Percentiles rank a stretch among this genome's conserved stretches.
phyloP scores from a whole-genome alignment of 805 yeast genomes.

The Zygoascus bituminiphila region DNA sequence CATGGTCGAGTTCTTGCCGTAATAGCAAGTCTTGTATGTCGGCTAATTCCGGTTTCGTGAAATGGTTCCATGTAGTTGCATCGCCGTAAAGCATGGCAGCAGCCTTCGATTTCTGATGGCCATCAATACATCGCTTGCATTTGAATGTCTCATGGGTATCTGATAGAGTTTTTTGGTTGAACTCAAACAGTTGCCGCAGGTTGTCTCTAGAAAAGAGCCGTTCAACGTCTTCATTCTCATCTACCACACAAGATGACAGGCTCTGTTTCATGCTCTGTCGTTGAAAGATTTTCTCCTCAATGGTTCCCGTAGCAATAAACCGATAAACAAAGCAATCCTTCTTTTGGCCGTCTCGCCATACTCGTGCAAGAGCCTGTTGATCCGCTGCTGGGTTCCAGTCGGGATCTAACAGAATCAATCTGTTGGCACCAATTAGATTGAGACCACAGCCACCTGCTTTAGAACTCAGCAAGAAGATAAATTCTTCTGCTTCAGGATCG shows the following conservation, averaged over 20 bases:
- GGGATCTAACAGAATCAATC: conserved; percentile 77
- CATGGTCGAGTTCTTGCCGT: conserved; percentile 59
- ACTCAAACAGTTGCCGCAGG: conserved; percentile 66
- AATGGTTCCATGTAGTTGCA: conserved; percentile 95
- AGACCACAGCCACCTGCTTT: conserved; percentile 99
- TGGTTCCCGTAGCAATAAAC: conserved; percentile 88
- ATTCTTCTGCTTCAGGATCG: conserved; percentile 81
- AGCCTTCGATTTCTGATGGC: conserved; percentile 54
- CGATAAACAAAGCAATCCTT: conserved; percentile 93
- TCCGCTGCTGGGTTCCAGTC: conserved; percentile 99
- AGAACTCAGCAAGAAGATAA: conserved; percentile 80
- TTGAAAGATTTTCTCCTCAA: conserved; percentile 93
- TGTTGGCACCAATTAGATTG: conserved; percentile 91
- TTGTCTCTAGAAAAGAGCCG: conserved; percentile 79
- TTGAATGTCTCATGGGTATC: conserved; percentile 91
- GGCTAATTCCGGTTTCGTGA: conserved; percentile 51
- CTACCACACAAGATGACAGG: conserved; percentile 91
- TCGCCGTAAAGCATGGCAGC: conserved; percentile 95
- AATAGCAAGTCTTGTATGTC: conserved; percentile 70
- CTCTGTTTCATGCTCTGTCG: conserved; percentile 92
- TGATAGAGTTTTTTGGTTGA: conserved; percentile 56
- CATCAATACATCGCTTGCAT: conserved; percentile 69
- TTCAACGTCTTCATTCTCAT: conserved; percentile 92
- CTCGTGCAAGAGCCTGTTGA: conserved; percentile 95
- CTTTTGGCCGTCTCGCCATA: conserved; percentile 98